Conservation (phyloP, 208 protist genomes). For the Leishmania guyanensis region DNA sequence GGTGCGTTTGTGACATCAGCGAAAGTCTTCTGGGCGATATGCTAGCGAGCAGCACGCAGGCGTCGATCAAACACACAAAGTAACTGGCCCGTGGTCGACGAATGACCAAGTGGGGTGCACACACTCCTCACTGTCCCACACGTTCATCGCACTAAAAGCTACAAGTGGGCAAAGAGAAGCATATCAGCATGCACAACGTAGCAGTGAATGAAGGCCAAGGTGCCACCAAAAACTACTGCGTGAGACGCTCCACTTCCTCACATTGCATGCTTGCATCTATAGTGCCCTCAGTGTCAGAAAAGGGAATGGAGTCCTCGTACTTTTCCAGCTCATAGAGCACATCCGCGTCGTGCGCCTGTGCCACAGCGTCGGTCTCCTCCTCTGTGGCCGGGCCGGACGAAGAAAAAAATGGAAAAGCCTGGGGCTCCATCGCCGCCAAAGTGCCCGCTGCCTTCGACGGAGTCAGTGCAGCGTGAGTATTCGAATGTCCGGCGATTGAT, state of each 20-base stretch:
- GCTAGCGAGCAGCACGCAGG: constrained; percentile 4
- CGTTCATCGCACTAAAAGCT: background rate
- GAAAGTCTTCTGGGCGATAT: no score
- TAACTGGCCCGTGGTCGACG: background rate
- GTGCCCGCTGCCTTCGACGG: background rate
- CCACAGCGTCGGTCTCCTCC: background rate
- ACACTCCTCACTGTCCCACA: background rate
- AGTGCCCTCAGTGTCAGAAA: constrained; percentile 41
- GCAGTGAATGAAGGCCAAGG: background rate
- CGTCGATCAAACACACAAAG: no score
- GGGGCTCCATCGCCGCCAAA: background rate
- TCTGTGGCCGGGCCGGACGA: background rate
- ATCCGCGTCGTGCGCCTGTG: constrained; percentile 4
- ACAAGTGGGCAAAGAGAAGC: background rate
- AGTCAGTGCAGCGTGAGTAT: background rate
- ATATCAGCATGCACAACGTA: background rate
- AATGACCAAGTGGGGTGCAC: background rate
- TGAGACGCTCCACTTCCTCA: constrained; percentile 45
- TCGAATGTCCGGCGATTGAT: background rate
- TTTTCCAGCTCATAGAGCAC: constrained; percentile 37
- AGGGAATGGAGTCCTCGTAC: constrained; percentile 72
- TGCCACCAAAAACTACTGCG: background rate
- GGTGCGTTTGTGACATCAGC: background rate
- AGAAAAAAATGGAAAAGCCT: background rate
- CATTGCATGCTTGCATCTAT: constrained; percentile 24